Percentiles rank a stretch among this genome's conserved stretches.
phyloP scores from a whole-genome alignment of 2,329 filamentous ascomycete species.

The Cladosporium sp. region DNA sequence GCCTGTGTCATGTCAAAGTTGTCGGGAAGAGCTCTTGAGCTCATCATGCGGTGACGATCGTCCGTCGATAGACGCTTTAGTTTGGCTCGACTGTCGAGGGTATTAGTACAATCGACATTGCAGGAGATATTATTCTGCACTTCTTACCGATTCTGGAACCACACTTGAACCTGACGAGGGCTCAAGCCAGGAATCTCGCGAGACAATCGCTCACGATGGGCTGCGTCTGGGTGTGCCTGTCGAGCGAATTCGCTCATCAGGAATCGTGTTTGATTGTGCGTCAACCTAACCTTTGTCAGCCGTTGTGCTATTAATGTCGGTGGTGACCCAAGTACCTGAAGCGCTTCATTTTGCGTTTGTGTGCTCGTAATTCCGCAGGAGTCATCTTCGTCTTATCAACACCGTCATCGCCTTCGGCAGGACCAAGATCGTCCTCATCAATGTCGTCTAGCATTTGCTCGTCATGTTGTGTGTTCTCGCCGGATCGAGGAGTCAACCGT shows the following conservation, averaged over 20 bases:
- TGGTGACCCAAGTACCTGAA: slow-evolving; percentile 56
- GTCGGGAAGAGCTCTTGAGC: slow-evolving; percentile 56
- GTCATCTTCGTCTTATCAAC: slow-evolving; percentile 34
- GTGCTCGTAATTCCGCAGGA: slow-evolving; percentile 45
- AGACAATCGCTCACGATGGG: slow-evolving; percentile 80
- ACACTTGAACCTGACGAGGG: slow-evolving; percentile 90
- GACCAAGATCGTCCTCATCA: slow-evolving; percentile 32
- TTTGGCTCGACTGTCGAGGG: slow-evolving; percentile 50
- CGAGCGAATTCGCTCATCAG: slow-evolving; percentile 96
- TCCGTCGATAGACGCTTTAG: slow-evolving; percentile 58
- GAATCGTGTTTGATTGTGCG: slow-evolving; percentile 94
- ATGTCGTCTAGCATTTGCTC: slow-evolving; percentile 36
- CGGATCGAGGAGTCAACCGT: slow-evolving; percentile 42
- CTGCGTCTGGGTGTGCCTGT: slow-evolving; percentile 88
- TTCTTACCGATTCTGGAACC: slow-evolving; percentile 92
- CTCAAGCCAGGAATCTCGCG: slow-evolving; percentile 87
- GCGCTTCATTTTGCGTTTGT: slow-evolving; percentile 63
- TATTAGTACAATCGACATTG: slow-evolving; percentile 15
- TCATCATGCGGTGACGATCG: slow-evolving; percentile 58
- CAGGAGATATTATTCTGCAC: background rate
- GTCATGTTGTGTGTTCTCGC: slow-evolving; percentile 37
- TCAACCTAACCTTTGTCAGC: slow-evolving; percentile 58
- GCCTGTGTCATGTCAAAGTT: slow-evolving; percentile 59
- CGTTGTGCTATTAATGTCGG: background rate
- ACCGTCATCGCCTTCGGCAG: slow-evolving; percentile 23